Conservation (phyloP, 2,329 filamentous ascomycete species). For the Penicillium aurantiogriseum region DNA sequence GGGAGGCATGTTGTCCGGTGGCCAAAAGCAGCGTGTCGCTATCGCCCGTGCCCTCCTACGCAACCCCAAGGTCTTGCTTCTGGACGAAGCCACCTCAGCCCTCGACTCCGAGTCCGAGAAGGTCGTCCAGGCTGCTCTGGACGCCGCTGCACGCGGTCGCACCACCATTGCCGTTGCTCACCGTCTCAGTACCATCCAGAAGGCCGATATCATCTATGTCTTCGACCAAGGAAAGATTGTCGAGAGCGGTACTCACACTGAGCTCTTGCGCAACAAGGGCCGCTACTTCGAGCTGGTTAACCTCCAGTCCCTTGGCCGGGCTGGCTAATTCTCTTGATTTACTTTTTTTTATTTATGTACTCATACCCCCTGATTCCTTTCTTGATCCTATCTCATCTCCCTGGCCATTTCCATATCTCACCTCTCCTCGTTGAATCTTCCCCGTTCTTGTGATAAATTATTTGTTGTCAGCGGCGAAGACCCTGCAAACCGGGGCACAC, state of each 20-base stretch:
- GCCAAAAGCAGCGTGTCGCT: constrained; percentile 91
- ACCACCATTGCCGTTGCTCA: constrained; percentile 96
- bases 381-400: neutral
- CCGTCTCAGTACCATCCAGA: constrained; percentile 86
- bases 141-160: constrained; percentile 76
- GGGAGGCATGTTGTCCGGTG: constrained; percentile 79
- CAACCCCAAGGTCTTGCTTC: constrained; percentile 81
- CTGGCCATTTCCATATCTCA: neutral
- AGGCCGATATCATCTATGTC: constrained; percentile 94
- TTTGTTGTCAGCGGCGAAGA: neutral
- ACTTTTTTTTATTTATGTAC: neutral
- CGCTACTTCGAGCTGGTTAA: constrained; percentile 78
- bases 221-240: constrained; percentile 86
- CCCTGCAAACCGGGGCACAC: neutral
- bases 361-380: constrained; percentile 2
- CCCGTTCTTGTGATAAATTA: neutral
- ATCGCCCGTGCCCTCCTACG: constrained; percentile 88
- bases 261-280: constrained; percentile 67
- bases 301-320: constrained; percentile 71
- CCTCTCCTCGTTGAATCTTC: neutral
- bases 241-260: constrained; percentile 76
- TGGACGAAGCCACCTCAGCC: constrained; percentile 70
- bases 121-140: constrained; percentile 67
- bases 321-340: constrained; percentile 22
- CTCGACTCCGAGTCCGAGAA: constrained; percentile 52